These are phyloP conservation scores for Geranium brycei DNA, from an alignment of 345 rosid genomes.

Conservation along the genomic window DNA sequence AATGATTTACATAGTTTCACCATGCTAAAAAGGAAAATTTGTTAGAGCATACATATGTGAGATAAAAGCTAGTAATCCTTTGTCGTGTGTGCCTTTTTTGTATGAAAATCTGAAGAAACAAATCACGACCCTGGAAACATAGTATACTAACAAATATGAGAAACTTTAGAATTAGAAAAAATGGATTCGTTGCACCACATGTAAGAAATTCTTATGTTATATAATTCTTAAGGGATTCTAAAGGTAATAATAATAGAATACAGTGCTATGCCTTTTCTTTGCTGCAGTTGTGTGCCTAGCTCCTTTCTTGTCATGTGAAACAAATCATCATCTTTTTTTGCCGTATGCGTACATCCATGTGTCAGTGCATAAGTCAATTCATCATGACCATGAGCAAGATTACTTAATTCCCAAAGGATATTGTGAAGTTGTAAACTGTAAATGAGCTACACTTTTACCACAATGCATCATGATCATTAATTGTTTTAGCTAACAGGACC, in stretches of 20 bases:
- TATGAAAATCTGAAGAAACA: neutral
- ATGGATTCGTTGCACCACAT: neutral
- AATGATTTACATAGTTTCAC: conserved; percentile 1
- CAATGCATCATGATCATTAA: too few relatives aligned
- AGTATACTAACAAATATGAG: neutral
- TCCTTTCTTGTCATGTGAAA: too few relatives aligned
- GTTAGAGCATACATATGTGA: neutral
- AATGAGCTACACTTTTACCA: too few relatives aligned
- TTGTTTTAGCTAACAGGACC: too few relatives aligned
- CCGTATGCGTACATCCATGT: too few relatives aligned
- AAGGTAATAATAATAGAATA: too few relatives aligned
- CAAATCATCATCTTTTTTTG: neutral
- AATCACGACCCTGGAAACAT: neutral
- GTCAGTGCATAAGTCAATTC: neutral
- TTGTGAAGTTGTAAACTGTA: neutral
- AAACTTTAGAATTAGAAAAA: neutral
- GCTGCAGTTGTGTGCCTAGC: neutral
- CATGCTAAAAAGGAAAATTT: neutral
- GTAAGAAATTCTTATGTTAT: neutral
- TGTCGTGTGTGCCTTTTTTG: neutral
- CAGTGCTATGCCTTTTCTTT: neutral
- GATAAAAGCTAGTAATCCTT: neutral
- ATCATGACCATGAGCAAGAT: neutral
- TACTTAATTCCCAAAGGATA: neutral
- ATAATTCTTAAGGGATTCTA: too few relatives aligned